Evolutionary conservation across 1,284 basidiomycete genomes (phyloP).

Genomic region (Stereum hirsutum): DNA sequence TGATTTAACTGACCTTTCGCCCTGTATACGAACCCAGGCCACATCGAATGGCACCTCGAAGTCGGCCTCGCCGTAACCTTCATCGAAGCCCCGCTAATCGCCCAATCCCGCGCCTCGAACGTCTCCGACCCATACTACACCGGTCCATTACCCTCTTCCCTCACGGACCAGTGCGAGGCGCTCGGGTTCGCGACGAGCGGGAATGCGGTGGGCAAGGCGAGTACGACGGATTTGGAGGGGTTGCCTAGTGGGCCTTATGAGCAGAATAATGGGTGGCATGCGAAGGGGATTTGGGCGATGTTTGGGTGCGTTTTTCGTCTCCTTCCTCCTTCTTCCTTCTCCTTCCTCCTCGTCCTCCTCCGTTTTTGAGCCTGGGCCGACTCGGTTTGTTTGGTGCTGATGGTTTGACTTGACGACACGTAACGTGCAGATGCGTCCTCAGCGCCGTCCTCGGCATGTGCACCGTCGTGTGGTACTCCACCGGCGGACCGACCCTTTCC

Average conservation of each 20-base stretch:
- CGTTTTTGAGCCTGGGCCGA: not conserved
- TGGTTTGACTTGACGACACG: not conserved
- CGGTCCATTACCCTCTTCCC: constrained; percentile 29
- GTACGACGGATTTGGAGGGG: constrained; percentile 53
- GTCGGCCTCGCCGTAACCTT: constrained; percentile 72
- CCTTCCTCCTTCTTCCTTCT: not conserved
- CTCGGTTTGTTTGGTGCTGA: not conserved
- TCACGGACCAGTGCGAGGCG: constrained; percentile 62
- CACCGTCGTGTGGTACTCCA: constrained; percentile 77
- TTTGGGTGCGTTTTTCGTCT: not conserved
- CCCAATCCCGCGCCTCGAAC: constrained; percentile 34
- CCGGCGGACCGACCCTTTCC: constrained; percentile 47
- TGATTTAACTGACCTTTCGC: not conserved
- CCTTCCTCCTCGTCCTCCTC: not conserved
- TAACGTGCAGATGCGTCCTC: constrained; percentile 67
- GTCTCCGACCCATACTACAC: no score
- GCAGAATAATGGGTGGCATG: constrained; percentile 72
- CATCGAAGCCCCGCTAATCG: constrained; percentile 64
- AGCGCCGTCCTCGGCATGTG: constrained; percentile 76
- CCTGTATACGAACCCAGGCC: no score
- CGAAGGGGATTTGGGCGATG: constrained; percentile 78
- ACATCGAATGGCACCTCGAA: constrained; percentile 79
- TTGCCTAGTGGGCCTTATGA: constrained; percentile 57
- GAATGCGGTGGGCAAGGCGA: constrained; percentile 73
- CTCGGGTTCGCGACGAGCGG: constrained; percentile 55